Evolutionary conservation across 768 basidiomycete species (phyloP).

Genomic region (Tephrocybe sp.): DNA sequence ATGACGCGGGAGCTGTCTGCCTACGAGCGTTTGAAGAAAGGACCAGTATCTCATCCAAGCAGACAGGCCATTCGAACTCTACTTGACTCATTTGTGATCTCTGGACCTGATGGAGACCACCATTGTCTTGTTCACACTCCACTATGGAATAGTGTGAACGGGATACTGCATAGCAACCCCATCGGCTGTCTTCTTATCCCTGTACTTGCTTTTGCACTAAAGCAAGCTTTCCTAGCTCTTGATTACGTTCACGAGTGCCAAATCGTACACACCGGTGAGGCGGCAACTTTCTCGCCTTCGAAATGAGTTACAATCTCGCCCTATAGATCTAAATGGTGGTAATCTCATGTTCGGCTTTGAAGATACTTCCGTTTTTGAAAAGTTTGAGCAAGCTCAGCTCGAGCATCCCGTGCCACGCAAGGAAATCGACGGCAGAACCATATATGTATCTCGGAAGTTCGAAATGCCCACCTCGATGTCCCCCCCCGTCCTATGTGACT

Average conservation of each 20-base stretch:
- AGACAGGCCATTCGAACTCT: slow-evolving; percentile 6
- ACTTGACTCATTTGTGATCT: background rate
- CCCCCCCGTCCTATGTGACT: slow-evolving; percentile 20
- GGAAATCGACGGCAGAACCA: slow-evolving; percentile 8
- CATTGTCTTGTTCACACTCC: slow-evolving; percentile 5
- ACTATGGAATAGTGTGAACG: slow-evolving; percentile 2
- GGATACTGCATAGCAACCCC: background rate
- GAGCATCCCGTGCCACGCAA: slow-evolving; percentile 15
- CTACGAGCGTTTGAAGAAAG: background rate
- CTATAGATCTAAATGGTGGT: slow-evolving; percentile 13
- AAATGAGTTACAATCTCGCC: too few relatives aligned
- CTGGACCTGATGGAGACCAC: background rate
- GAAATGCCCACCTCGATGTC: slow-evolving; percentile 5
- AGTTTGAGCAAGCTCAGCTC: slow-evolving; percentile 16
- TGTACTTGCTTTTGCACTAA: background rate
- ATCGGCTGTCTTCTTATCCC: background rate
- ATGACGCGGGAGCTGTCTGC: background rate
- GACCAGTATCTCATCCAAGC: background rate
- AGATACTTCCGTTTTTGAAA: slow-evolving; percentile 2
- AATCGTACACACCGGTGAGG: slow-evolving; percentile 19
- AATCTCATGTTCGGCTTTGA: slow-evolving; percentile 14
- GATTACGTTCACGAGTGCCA: slow-evolving; percentile 15
- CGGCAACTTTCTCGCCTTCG: background rate
- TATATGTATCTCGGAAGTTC: slow-evolving; percentile 14
- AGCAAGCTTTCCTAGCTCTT: slow-evolving; percentile 11